These are phyloP conservation scores for Fragaria vesca DNA, from an alignment of 306 rosid species.

Conservation along the genomic window DNA sequence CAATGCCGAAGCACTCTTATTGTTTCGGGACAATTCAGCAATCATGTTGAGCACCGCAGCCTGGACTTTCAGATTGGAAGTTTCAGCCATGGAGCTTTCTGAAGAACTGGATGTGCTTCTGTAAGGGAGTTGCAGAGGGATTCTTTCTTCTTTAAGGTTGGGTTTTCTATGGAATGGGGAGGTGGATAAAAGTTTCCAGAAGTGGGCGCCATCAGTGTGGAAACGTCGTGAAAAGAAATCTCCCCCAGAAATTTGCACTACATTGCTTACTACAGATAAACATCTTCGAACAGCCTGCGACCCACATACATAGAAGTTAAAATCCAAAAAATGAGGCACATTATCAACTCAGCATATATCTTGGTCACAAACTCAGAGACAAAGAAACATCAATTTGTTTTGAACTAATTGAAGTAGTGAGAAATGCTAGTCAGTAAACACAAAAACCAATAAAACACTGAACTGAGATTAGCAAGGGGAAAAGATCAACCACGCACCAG, in stretches of 20 bases:
- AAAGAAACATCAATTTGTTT: background rate
- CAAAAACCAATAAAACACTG: background rate
- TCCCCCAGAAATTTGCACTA: conserved; percentile 72
- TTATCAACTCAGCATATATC: conserved; percentile 6
- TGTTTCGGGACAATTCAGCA: conserved; percentile 62
- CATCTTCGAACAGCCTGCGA: conserved; percentile 75
- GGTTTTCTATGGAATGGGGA: conserved; percentile 61
- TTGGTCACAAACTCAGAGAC: background rate
- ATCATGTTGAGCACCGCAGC: conserved; percentile 80
- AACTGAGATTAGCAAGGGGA: conserved; percentile 2
- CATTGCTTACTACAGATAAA: conserved; percentile 49
- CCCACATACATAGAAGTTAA: background rate
- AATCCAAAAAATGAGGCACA: conserved; percentile 15
- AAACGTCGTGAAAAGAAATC: conserved; percentile 89
- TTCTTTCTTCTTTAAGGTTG: conserved; percentile 47
- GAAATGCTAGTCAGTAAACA: background rate
- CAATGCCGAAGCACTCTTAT: conserved; percentile 63
- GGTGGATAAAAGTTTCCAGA: conserved; percentile 73
- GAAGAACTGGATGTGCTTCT: conserved; percentile 47
- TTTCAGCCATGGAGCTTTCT: conserved; percentile 69
- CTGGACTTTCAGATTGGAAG: conserved; percentile 78
- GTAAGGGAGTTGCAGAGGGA: conserved; percentile 73
- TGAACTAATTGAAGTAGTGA: background rate
- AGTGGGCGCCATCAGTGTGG: conserved; percentile 65
- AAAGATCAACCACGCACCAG: conserved; percentile 53